Conservation (phyloP, 2,329 filamentous ascomycete genomes). For the Fusarium nelsonii region DNA sequence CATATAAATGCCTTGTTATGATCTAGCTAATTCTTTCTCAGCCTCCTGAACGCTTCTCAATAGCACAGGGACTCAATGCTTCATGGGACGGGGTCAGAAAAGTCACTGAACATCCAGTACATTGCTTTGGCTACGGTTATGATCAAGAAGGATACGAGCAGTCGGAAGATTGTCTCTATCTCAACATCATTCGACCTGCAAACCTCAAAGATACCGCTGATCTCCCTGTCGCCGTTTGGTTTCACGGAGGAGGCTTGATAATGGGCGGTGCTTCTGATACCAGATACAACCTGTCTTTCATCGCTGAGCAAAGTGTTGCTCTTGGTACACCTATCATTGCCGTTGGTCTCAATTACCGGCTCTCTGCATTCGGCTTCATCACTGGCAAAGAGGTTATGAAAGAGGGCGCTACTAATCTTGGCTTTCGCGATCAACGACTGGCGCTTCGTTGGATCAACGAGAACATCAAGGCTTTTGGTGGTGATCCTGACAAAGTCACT, state of each 20-base stretch:
- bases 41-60: conserved; percentile 35
- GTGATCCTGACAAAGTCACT: conserved; percentile 60
- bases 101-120: conserved; percentile 59
- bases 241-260: conserved; percentile 60
- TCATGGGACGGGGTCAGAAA: conserved; percentile 57
- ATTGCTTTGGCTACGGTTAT: conserved; percentile 64
- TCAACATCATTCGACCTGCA: conserved; percentile 71
- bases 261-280: conserved; percentile 55
- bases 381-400: conserved; percentile 54
- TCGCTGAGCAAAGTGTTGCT: conserved; percentile 62
- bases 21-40: conserved; percentile 12
- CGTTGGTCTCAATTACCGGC: conserved; percentile 63
- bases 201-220: conserved; percentile 55
- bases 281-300: conserved; percentile 71
- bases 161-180: conserved; percentile 70
- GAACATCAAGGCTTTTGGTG: conserved; percentile 61
- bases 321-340: conserved; percentile 62
- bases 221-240: conserved; percentile 70
- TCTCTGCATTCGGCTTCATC: conserved; percentile 63
- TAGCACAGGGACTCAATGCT: conserved; percentile 57
- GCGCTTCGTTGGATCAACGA: conserved; percentile 62
- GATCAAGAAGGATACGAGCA: conserved; percentile 43
- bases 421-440: conserved; percentile 62
- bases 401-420: conserved; percentile 62
- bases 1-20: rapidly evolving